Conservation (phyloP, 2,329 filamentous ascomycete species). For the Alternaria sp. region DNA sequence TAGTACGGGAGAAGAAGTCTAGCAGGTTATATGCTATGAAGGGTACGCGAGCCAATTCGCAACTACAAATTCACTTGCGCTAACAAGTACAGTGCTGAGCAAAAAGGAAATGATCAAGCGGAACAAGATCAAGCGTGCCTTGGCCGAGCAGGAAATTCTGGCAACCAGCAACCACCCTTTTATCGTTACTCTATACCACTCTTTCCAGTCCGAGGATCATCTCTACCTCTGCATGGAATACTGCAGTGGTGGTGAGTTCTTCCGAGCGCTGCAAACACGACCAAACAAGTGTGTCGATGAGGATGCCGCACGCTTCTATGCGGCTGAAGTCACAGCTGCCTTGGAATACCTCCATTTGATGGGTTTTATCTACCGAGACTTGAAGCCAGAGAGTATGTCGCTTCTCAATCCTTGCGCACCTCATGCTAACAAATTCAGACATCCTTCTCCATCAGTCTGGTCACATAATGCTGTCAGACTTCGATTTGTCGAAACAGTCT, state of each 20-base stretch:
- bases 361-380: conserved; percentile 98
- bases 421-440: conserved; percentile 66
- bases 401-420: background rate
- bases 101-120: conserved; percentile 99
- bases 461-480: conserved; percentile 99
- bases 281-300: conserved; percentile 98
- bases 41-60: conserved; percentile 63
- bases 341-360: conserved; percentile 97
- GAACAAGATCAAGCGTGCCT: conserved; percentile 98
- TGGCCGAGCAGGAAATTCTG: conserved; percentile 97
- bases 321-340: conserved; percentile 94
- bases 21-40: conserved; percentile 97
- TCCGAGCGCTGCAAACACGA: conserved; percentile 92
- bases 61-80: conserved; percentile 10
- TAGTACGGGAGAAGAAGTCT: conserved; percentile 98
- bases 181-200: conserved; percentile 98
- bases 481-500: conserved; percentile 97
- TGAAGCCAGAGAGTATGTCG: conserved; percentile 92
- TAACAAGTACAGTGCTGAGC: conserved; percentile 76
- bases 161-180: conserved; percentile 99
- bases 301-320: conserved; percentile 96
- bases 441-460: conserved; percentile 98
- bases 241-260: conserved; percentile 98
- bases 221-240: conserved; percentile 99
- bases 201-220: conserved; percentile 98